Percentiles rank a stretch among this genome's conserved stretches.
Evolutionary conservation across 225 moss, liverwort and hornwort genomes (phyloP).

Genomic region (Physcomitrium patens): DNA sequence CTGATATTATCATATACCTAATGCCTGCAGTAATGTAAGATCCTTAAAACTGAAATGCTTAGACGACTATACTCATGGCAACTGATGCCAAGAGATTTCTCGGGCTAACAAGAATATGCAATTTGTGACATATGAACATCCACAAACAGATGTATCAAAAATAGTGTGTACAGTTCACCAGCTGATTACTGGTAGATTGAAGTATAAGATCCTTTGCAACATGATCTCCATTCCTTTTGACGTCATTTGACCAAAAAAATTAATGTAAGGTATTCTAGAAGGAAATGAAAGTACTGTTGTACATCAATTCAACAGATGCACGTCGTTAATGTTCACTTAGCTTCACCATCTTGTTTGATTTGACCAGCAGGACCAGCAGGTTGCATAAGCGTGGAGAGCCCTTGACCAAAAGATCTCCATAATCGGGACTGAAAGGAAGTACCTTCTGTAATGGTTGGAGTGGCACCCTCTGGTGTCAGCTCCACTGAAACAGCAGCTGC

Average conservation of each 20-base stretch:
- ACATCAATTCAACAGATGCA: constrained; percentile 11
- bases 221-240: constrained; percentile 5
- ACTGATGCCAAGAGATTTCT: too few relatives aligned
- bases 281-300: constrained; percentile 27
- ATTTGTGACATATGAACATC: too few relatives aligned
- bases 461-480: constrained; percentile 40
- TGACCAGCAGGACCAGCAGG: constrained; percentile 36
- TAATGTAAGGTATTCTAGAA: constrained; percentile 2
- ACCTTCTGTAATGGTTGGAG: constrained; percentile 30
- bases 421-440: constrained; percentile 63
- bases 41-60: too few relatives aligned
- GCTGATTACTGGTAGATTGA: too few relatives aligned
- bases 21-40: too few relatives aligned
- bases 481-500: constrained; percentile 62
- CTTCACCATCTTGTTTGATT: constrained; percentile 47
- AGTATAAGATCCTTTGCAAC: too few relatives aligned
- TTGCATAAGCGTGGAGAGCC: constrained; percentile 65
- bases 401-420: constrained; percentile 63
- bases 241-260: constrained; percentile 31
- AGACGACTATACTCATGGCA: too few relatives aligned
- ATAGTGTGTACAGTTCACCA: too few relatives aligned
- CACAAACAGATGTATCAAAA: too few relatives aligned
- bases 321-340: constrained; percentile 22
- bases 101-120: too few relatives aligned
- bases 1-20: too few relatives aligned